Percentiles rank a stretch among this genome's conserved stretches.
These are phyloP conservation scores for Tillandsia fasciculata DNA, from an alignment of 176 grass and related monocot species.

Conservation along the genomic window DNA sequence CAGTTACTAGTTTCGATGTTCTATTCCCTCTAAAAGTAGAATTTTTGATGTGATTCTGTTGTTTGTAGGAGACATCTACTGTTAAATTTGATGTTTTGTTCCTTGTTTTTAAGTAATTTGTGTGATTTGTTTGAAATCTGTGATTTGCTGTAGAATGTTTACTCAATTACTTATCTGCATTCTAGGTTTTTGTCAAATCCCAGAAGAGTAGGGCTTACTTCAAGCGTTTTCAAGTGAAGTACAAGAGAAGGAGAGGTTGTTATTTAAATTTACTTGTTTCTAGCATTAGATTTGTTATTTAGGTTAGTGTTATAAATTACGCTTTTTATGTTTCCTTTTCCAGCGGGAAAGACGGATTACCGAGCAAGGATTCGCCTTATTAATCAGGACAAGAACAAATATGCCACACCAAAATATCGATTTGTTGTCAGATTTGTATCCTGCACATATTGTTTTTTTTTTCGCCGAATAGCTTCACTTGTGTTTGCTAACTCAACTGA, in stretches of 20 bases:
- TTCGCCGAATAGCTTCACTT: no score
- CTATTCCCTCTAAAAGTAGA: no score
- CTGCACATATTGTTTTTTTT: slow-evolving; percentile 12
- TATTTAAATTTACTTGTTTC: neutral
- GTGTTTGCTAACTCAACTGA: neutral
- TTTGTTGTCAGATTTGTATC: slow-evolving; percentile 64
- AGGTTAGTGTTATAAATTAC: neutral
- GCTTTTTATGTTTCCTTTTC: slow-evolving; percentile 2
- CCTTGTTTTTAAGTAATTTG: neutral
- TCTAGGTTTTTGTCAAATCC: slow-evolving; percentile 39
- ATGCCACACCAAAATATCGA: slow-evolving; percentile 52
- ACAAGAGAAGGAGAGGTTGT: slow-evolving; percentile 53
- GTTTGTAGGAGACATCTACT: neutral
- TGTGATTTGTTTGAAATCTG: neutral
- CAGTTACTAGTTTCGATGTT: no score
- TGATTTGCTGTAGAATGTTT: neutral
- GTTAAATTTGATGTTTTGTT: neutral
- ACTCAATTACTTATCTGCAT: neutral
- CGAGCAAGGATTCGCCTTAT: slow-evolving; percentile 57
- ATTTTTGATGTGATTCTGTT: no score
- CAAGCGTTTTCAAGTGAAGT: slow-evolving; percentile 74
- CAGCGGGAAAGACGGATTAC: slow-evolving; percentile 64
- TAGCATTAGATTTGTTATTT: neutral
- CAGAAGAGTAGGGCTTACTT: slow-evolving; percentile 52
- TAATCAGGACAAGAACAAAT: slow-evolving; percentile 71